Percentiles rank a stretch among this genome's conserved stretches.
Conservation (phyloP, 352 stramenopile species). For the Phytophthora hybrid region DNA sequence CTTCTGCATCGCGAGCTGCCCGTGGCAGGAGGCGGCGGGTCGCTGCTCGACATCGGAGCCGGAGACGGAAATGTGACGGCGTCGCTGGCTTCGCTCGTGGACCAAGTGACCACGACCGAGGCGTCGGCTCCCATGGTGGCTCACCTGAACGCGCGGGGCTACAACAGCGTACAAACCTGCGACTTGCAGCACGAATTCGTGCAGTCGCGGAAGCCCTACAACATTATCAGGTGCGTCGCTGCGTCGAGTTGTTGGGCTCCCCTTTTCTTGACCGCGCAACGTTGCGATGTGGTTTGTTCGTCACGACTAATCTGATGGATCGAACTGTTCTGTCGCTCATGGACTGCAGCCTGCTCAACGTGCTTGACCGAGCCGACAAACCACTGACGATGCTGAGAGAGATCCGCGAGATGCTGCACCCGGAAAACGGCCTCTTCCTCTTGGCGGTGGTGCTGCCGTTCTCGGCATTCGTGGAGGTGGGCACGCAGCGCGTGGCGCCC, state of each 20-base stretch:
- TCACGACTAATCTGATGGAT: constrained; percentile 32
- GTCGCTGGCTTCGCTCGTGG: constrained; percentile 76
- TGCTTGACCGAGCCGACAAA: constrained; percentile 84
- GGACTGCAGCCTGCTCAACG: constrained; percentile 76
- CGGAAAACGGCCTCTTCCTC: constrained; percentile 76
- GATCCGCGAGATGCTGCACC: constrained; percentile 78
- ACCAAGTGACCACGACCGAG: constrained; percentile 76
- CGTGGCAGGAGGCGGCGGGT: constrained; percentile 38
- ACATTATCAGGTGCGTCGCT: constrained; percentile 77
- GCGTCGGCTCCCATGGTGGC: constrained; percentile 84
- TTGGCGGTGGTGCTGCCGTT: constrained; percentile 85
- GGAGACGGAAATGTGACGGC: constrained; percentile 87
- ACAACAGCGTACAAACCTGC: constrained; percentile 79
- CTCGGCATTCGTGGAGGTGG: constrained; percentile 82
- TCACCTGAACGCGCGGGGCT: constrained; percentile 76
- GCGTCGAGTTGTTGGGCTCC: constrained; percentile 13
- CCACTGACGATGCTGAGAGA: constrained; percentile 80
- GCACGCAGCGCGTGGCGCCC: constrained; percentile 68
- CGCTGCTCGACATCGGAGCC: constrained; percentile 83
- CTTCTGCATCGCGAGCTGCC: constrained; percentile 62
- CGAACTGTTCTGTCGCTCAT: constrained; percentile 1
- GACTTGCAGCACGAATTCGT: constrained; percentile 77
- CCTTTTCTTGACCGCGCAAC: constrained; percentile 37
- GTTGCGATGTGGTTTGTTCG: constrained; percentile 37
- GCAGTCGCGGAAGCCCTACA: constrained; percentile 72